Evolutionary conservation across 139 green algal species (phyloP), one percentile per base, ranked within the genome.

Genomic region (Coelastrella sp.): DNA sequence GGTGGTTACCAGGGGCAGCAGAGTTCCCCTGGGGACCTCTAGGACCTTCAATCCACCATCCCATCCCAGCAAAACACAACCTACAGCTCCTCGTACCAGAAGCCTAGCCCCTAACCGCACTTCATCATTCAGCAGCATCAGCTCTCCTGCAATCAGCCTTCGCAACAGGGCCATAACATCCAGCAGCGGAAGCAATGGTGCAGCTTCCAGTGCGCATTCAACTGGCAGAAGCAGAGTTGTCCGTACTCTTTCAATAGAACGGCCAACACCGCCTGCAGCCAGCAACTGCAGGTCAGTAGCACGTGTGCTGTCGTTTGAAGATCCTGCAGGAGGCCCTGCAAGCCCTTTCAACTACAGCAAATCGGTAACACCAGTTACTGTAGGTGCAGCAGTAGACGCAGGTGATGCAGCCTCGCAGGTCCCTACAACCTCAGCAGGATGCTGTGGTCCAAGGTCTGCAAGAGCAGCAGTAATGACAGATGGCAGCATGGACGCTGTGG

Each of bases 241-340:
- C 30, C 4, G 53, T 9, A n/a, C n/a, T n/a, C n/a, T n/a, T n/a
- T n/a, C n/a, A n/a, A n/a, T n/a, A n/a, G n/a, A n/a, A n/a, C n/a
- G n/a, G n/a, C 53, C 53, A 45, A 77, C 68, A 77, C 68, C 68
- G 30, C 68, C 68, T 48, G 68, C 68, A 77, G 68, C 38, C 32
- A 38, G 23, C 23, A 77, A 48, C 38, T 77, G 68, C 68, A 77
- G 37, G 68, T 59, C 68, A 59, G 38, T 77, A 17, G 68, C 27
- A 3, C 43, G 68, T 27, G 45, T 48, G 11, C 21, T 77, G 32
- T 59, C 38, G 23, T 77, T 77, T 35, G 68, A 77, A 27, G 68
- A 57, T 17, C 4, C 68, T 25, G 21, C 68, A 53, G 11, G 37
- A 37, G 57, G 68, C 38, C 68, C 68, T 23, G 38, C 37, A 15